Evolutionary conservation across 2,329 filamentous ascomycete species (phyloP).

Genomic region (Fusarium irregulare): DNA sequence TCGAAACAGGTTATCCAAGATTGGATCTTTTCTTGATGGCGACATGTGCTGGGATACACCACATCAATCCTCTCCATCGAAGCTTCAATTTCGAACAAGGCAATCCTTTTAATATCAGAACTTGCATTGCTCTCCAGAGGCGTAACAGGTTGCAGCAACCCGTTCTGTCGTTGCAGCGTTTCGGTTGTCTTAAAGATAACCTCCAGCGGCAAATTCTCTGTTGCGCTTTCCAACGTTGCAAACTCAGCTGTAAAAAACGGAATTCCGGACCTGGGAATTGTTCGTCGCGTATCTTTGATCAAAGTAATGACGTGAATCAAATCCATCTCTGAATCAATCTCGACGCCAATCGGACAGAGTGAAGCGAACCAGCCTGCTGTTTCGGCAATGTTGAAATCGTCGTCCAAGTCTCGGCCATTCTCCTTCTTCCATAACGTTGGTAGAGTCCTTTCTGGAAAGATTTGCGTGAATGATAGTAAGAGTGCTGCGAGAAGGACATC

Average conservation of each 20-base stretch:
- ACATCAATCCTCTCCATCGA: conserved; percentile 57
- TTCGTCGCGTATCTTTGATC: conserved; percentile 64
- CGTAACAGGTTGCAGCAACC: conserved; percentile 61
- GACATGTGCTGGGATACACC: conserved; percentile 56
- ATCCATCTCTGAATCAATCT: conserved; percentile 58
- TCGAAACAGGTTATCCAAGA: conserved; percentile 62
- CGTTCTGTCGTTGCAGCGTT: conserved; percentile 59
- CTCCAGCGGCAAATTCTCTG: conserved; percentile 63
- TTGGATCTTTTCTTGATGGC: conserved; percentile 56
- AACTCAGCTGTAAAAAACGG: conserved; percentile 62
- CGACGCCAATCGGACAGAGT: conserved; percentile 62
- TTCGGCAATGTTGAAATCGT: conserved; percentile 63
- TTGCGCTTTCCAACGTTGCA: conserved; percentile 49
- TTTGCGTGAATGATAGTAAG: conserved; percentile 65
- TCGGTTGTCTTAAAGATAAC: conserved; percentile 69
- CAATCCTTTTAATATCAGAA: conserved; percentile 58
- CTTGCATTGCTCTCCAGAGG: conserved; percentile 58
- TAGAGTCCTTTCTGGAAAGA: conserved; percentile 62
- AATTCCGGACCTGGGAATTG: conserved; percentile 57
- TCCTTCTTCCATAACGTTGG: conserved; percentile 68
- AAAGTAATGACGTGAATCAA: conserved; percentile 63
- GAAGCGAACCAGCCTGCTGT: conserved; percentile 72
- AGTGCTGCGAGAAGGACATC: conserved; percentile 67
- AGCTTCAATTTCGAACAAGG: conserved; percentile 64
- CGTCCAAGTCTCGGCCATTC: conserved; percentile 59